Evolutionary conservation across 1,284 basidiomycete species (phyloP).

Genomic region (Earliella scabrosa): DNA sequence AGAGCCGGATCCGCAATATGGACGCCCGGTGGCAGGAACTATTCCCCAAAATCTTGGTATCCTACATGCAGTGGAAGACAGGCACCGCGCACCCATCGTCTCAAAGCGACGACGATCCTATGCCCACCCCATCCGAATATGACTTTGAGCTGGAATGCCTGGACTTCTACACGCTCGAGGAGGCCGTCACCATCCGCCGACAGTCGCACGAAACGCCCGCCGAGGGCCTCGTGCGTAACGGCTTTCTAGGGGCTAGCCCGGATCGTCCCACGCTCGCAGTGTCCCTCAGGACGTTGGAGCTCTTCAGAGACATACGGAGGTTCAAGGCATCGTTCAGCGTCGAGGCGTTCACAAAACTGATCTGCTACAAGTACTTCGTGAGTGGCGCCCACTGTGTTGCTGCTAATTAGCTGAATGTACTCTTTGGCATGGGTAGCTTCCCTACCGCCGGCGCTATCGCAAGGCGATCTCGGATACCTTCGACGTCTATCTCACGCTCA

Average conservation of each 20-base stretch:
- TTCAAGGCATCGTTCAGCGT: slow-evolving; percentile 36
- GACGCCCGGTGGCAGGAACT: slow-evolving; percentile 9
- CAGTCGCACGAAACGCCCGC: neutral
- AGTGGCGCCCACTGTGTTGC: slow-evolving; percentile 22
- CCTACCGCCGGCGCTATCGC: slow-evolving; percentile 11
- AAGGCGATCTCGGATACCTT: slow-evolving; percentile 30
- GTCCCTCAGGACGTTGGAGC: slow-evolving; percentile 35
- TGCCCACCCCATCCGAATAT: neutral
- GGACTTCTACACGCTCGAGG: neutral
- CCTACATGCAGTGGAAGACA: slow-evolving; percentile 12
- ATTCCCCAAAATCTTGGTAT: neutral
- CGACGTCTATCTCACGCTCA: slow-evolving; percentile 36
- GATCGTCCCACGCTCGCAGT: slow-evolving; percentile 30
- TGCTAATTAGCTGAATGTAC: too few species aligned
- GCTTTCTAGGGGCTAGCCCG: slow-evolving; percentile 11
- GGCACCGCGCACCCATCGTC: neutral
- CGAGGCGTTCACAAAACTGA: slow-evolving; percentile 38
- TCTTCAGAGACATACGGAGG: slow-evolving; percentile 28
- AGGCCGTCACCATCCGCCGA: neutral
- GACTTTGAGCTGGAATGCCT: neutral
- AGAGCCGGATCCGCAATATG: neutral
- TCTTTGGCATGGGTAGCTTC: slow-evolving; percentile 9
- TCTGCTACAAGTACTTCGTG: slow-evolving; percentile 36
- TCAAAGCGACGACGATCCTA: too few species aligned
- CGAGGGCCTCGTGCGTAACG: slow-evolving; percentile 9